Base-by-base conservation (phyloP, 2,329 filamentous ascomycete species). In the Teratosphaeria viscida region DNA sequence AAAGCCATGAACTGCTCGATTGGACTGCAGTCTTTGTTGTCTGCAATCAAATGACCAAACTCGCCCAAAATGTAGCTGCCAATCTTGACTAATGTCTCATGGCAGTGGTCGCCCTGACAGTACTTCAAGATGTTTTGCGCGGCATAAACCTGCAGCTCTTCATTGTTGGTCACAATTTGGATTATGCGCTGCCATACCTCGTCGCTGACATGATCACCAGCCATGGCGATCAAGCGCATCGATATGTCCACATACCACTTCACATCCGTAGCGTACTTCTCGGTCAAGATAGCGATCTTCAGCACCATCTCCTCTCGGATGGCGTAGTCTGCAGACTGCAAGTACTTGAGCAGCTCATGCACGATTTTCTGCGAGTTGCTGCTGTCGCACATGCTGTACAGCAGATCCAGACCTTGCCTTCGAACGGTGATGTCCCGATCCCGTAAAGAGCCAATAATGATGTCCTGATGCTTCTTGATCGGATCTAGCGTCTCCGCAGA, bases 161-260 rank as follows among this genome's bases (percentile, higher is more conserved):
- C 94, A 74, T 99, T 99, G 79, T 99, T 99, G 58, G 94, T 97
- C 61, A 97, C 92, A 67, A 99, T 97, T 73, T 99, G 94, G 63
- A 96, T 96, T 59, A 99, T 92, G 67, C 94, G 86, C 73, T 99
- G 94, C 94, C 94, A 99, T 19, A 99, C 94, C 76, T 99, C 94
- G 64, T 99, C 95, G 74, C 92, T 97, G 66, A 99, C 92, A 73
- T 99, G 94, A 70, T 99, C 94, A 66, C 94, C 94, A 2, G 95
- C 94, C 85, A 97, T 92, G 60, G 92, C 91, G 61, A 99, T 92
- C 57, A 99, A 82, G 59, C 92, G 86, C 65, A 99, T 80, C 11
- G 94, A 96, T 66, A 97, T 96, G 72, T 99, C 92, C 63, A 99
- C 95, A 74, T 99, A 99, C 94, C 94, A 99, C 77, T 97, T 92